A percentile compares a stretch with the other conserved stretches of the same genome.
Evolutionary conservation across 73 alveolate genomes (phyloP).

Genomic region (Strombidium stylifer): DNA sequence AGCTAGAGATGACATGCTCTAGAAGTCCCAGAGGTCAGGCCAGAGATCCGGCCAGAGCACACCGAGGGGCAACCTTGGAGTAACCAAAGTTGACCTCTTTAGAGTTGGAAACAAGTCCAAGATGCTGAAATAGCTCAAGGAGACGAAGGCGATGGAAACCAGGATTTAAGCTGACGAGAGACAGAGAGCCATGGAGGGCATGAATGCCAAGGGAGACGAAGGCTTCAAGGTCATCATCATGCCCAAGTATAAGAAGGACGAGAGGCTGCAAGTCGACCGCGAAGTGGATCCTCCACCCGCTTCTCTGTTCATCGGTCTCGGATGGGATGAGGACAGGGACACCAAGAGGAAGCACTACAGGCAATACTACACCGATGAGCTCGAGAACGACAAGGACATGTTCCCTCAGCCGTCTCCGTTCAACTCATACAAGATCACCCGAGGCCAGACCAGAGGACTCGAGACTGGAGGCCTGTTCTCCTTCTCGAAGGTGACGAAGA

Average conservation of each 20-base stretch:
- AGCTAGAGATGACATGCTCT: no score
- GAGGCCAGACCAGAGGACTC: constrained; percentile 49
- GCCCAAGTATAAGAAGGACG: constrained; percentile 44
- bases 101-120: background rate
- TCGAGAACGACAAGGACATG: constrained; percentile 70
- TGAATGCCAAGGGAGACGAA: background rate
- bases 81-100: no score
- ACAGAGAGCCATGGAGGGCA: background rate
- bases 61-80: no score
- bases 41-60: background rate
- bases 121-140: background rate
- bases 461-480: constrained; percentile 30
- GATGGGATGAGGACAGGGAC: constrained; percentile 27
- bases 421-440: constrained; percentile 25
- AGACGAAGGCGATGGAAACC: background rate
- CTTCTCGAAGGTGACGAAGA: constrained; percentile 5
- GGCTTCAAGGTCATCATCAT: constrained; percentile 26
- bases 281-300: constrained; percentile 41
- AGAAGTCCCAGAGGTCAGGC: no score
- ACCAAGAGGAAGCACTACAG: constrained; percentile 69
- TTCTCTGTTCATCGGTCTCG: constrained; percentile 42
- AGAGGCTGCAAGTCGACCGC: constrained; percentile 13
- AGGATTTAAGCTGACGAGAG: background rate
- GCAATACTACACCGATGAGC: constrained; percentile 70
- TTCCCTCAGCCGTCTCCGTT: constrained; percentile 49